A percentile compares a stretch with the other conserved stretches of the same genome.
Conservation (phyloP, 768 basidiomycete genomes). For the Lactarius trivialis region DNA sequence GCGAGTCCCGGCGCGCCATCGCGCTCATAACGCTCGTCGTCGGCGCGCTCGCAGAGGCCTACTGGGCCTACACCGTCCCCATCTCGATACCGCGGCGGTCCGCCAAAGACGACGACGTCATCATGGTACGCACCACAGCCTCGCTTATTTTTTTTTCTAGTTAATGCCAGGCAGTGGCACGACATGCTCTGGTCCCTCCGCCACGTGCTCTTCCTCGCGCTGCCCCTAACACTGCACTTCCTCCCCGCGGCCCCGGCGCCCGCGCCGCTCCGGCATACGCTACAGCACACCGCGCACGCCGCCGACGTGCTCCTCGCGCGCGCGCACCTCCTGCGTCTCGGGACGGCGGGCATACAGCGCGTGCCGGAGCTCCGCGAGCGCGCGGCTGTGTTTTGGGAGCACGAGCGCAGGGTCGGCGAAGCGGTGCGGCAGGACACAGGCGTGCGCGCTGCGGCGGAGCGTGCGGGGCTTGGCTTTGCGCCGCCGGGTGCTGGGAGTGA, state of each 20-base stretch:
- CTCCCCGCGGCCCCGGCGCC: slow-evolving; percentile 2
- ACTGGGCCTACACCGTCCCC: slow-evolving; percentile 12
- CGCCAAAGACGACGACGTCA: background rate
- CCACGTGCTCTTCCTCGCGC: slow-evolving; percentile 19
- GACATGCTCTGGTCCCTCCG: slow-evolving; percentile 18
- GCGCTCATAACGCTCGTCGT: slow-evolving; percentile 7
- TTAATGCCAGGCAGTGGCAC: slow-evolving; percentile 13
- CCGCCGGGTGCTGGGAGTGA: background rate
- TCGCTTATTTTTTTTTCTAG: background rate
- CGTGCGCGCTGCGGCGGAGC: slow-evolving; percentile 16
- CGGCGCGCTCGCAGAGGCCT: slow-evolving; percentile 14
- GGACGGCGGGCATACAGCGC: slow-evolving; percentile 6
- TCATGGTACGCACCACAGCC: slow-evolving; percentile 14
- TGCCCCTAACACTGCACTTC: slow-evolving; percentile 16
- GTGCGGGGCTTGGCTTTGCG: slow-evolving; percentile 1
- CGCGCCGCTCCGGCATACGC: background rate
- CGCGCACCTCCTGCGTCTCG: slow-evolving; percentile 10
- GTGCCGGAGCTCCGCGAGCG: slow-evolving; percentile 13
- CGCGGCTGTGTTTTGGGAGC: slow-evolving; percentile 10
- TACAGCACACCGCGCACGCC: background rate
- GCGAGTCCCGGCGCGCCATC: slow-evolving; percentile 12
- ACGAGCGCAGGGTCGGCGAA: slow-evolving; percentile 5
- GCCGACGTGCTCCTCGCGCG: slow-evolving; percentile 13
- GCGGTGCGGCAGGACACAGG: slow-evolving; percentile 14
- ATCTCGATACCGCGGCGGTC: slow-evolving; percentile 7